A percentile compares a stretch with the other conserved stretches of the same genome.
Evolutionary conservation across 768 basidiomycete genomes (phyloP).

Genomic region (Podaxis sp.): DNA sequence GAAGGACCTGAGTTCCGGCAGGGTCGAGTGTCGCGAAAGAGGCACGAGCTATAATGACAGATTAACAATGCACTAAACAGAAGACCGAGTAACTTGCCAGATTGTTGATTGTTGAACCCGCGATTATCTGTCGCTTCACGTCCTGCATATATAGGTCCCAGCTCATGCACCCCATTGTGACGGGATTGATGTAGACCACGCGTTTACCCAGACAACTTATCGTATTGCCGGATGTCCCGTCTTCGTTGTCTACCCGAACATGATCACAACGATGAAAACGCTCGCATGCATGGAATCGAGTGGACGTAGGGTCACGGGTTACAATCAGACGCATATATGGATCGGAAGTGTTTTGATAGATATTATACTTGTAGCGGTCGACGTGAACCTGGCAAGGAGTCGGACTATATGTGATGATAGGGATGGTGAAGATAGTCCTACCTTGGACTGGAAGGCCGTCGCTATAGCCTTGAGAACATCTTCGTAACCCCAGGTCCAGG

Average conservation of each 20-base stretch:
- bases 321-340: constrained; percentile 57
- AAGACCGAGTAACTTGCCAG: constrained; percentile 46
- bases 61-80: not conserved
- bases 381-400: constrained; percentile 65
- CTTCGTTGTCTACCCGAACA: constrained; percentile 42
- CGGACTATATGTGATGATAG: not conserved
- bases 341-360: constrained; percentile 58
- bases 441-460: constrained; percentile 58
- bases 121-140: constrained; percentile 33
- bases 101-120: constrained; percentile 44
- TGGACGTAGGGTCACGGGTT: constrained; percentile 53
- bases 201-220: constrained; percentile 43
- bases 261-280: constrained; percentile 68
- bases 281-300: constrained; percentile 94
- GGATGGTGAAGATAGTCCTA: constrained; percentile 21
- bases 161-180: constrained; percentile 59
- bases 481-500: constrained; percentile 98
- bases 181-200: constrained; percentile 84
- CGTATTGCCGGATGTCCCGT: constrained; percentile 22
- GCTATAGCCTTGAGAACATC: constrained; percentile 79
- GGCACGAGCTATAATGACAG: constrained; percentile 60
- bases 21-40: constrained; percentile 79
- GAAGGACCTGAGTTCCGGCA: constrained; percentile 80
- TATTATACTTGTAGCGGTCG: constrained; percentile 78
- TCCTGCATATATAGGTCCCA: constrained; percentile 42